These are phyloP conservation scores for Colletotrichum filicis DNA, from an alignment of 2,329 filamentous ascomycete species.

Conservation along the genomic window DNA sequence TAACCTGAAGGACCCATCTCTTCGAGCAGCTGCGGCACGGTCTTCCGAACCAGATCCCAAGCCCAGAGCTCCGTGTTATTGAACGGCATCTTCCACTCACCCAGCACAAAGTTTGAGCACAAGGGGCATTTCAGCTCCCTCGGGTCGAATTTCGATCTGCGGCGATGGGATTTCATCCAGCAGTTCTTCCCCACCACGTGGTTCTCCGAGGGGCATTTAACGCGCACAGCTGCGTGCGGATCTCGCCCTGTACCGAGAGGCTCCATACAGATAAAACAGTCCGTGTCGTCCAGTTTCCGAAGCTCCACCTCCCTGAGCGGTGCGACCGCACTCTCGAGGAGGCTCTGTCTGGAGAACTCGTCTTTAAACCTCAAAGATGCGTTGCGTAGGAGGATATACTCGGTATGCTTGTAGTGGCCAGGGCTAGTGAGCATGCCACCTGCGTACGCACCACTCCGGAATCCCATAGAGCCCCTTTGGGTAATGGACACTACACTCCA, in stretches of 20 bases:
- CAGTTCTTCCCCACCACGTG: conserved; percentile 20
- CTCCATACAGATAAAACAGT: conserved; percentile 7
- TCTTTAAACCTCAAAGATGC: background rate
- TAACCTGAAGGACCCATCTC: background rate
- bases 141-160: background rate
- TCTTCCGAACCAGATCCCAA: background rate
- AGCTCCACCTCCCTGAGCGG: background rate
- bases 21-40: background rate
- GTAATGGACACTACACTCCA: background rate
- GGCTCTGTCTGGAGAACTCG: background rate
- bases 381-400: background rate
- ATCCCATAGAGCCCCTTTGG: background rate
- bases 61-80: background rate
- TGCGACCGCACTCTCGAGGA: background rate
- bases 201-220: background rate
- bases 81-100: background rate
- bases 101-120: background rate
- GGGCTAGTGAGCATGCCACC: background rate
- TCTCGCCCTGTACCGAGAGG: background rate
- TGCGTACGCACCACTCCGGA: background rate
- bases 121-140: conserved; percentile 4
- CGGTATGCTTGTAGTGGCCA: background rate
- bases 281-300: background rate
- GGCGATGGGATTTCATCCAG: conserved; percentile 1
- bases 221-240: conserved; percentile 3